A percentile compares a stretch with the other conserved stretches of the same genome.
Conservation (phyloP, 805 yeast genomes). For the Candida krabiensis region DNA sequence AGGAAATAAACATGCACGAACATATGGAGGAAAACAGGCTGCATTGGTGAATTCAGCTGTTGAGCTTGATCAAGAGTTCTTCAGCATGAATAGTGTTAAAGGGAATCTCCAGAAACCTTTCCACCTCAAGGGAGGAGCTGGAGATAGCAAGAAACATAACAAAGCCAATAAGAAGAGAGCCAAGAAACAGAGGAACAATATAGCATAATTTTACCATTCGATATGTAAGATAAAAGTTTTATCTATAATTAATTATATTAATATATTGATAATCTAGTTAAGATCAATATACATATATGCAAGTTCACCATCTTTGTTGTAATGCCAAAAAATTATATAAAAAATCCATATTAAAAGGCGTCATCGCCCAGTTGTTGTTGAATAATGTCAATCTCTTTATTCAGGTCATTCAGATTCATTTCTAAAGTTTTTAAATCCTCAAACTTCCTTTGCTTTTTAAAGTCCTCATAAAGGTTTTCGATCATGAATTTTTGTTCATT, state of each 20-base stretch:
- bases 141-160: constrained; percentile 77
- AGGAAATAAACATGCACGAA: constrained; percentile 44
- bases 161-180: constrained; percentile 37
- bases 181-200: constrained; percentile 19
- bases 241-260: neutral
- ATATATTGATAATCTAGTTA: too few relatives aligned
- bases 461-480: constrained; percentile 58
- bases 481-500: constrained; percentile 81
- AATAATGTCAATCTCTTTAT: constrained; percentile 45
- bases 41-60: constrained; percentile 76
- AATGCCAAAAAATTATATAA: too few relatives aligned
- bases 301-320: too few relatives aligned
- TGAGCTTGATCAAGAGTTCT: constrained; percentile 84
- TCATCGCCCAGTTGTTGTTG: constrained; percentile 58
- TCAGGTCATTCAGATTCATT: constrained; percentile 57
- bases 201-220: constrained; percentile 5
- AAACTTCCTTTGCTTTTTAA: constrained; percentile 66
- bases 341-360: constrained; percentile 25
- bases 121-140: constrained; percentile 57
- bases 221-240: neutral
- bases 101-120: constrained; percentile 73
- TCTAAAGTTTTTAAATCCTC: constrained; percentile 70
- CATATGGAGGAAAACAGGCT: constrained; percentile 81
- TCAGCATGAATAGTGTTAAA: constrained; percentile 60
- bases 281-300: neutral